Percentiles rank a stretch among this genome's conserved stretches.
Evolutionary conservation across 306 rosid species (phyloP).

Genomic region (Prunus salicina): DNA sequence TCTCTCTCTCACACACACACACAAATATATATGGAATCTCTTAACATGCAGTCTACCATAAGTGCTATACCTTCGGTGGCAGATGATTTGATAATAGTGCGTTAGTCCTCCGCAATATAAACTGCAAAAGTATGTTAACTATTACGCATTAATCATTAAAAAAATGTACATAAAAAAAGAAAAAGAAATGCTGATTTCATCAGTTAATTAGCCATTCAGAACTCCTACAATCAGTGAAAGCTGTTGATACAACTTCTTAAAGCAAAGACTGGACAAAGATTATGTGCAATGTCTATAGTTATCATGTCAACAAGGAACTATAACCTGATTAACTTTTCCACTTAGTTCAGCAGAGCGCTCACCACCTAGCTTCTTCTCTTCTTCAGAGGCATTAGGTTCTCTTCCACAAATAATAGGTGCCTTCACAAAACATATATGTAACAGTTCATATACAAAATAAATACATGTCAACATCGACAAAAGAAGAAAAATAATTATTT

Average conservation of each 20-base stretch:
- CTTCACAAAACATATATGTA: slow-evolving; percentile 41
- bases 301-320: slow-evolving; percentile 5
- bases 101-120: slow-evolving; percentile 85
- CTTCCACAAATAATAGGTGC: slow-evolving; percentile 92
- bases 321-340: slow-evolving; percentile 79
- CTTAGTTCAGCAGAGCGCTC: slow-evolving; percentile 87
- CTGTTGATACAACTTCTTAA: slow-evolving; percentile 17
- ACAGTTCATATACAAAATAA: slow-evolving; percentile 26
- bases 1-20: too few species aligned
- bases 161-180: not conserved
- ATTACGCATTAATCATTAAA: not conserved
- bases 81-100: slow-evolving; percentile 86
- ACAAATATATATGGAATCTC: not conserved
- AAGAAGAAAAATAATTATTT: slow-evolving; percentile 5
- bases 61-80: slow-evolving; percentile 82
- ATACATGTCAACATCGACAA: not conserved
- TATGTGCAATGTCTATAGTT: not conserved
- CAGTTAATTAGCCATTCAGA: not conserved
- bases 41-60: slow-evolving; percentile 19
- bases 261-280: slow-evolving; percentile 6
- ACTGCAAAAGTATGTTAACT: slow-evolving; percentile 51
- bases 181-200: not conserved
- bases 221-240: slow-evolving; percentile 19
- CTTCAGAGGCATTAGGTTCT: slow-evolving; percentile 77
- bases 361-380: slow-evolving; percentile 79